Evolutionary conservation across 768 basidiomycete species (phyloP).

Genomic region (Phylloporus scabripes): DNA sequence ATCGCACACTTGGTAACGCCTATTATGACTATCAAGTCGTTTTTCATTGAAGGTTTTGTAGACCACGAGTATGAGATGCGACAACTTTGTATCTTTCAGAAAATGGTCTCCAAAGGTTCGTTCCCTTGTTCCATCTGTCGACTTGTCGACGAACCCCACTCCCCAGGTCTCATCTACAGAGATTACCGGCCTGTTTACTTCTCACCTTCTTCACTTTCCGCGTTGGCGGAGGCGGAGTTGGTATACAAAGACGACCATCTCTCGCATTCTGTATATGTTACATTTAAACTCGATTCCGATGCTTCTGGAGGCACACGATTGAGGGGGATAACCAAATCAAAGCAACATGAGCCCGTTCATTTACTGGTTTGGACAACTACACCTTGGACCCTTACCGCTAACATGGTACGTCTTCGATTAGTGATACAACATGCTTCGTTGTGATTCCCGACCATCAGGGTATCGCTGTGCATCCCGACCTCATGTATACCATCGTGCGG

Average conservation of each 20-base stretch:
- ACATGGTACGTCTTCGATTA: conserved; percentile 61
- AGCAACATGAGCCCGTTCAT: conserved; percentile 36
- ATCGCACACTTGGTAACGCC: conserved; percentile 74
- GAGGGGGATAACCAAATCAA: conserved; percentile 23
- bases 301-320: conserved; percentile 12
- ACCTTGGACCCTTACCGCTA: conserved; percentile 93
- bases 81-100: conserved; percentile 78
- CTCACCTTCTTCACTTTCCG: conserved; percentile 91
- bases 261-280: conserved; percentile 84
- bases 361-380: conserved; percentile 96
- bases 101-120: conserved; percentile 81
- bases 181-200: conserved; percentile 89
- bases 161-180: conserved; percentile 71
- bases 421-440: not conserved
- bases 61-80: conserved; percentile 86
- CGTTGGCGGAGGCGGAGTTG: conserved; percentile 92
- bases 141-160: not conserved
- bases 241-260: conserved; percentile 84
- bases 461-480: conserved; percentile 76
- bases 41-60: conserved; percentile 25
- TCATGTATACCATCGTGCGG: conserved; percentile 57
- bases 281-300: conserved; percentile 54
- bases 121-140: not conserved
- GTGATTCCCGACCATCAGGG: conserved; percentile 45
- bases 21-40: not conserved